Base-by-base conservation (phyloP, 148 eudicot genomes). In the Rhododendron mucronatum region DNA sequence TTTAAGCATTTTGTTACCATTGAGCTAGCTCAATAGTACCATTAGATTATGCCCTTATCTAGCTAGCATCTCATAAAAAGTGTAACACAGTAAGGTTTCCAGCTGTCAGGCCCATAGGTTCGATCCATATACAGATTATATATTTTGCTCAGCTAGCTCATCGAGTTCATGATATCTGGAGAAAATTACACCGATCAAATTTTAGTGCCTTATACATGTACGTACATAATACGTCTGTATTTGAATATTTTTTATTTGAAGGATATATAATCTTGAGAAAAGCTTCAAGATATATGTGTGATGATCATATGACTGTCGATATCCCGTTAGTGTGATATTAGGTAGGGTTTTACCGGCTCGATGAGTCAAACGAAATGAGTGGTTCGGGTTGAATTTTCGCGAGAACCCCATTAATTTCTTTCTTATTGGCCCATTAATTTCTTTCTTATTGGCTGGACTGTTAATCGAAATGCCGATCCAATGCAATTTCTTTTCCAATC, bases 1-100 rank as follows among this genome's bases (percentile, higher is more conserved):
- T 79, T 80, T 9, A 80, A 80, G 84, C 84, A 87, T 80, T 84
- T 80, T 82, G 53, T 87, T 71, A 50, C 69, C 33, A 11, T 21
- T 73, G 16, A 51, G 55, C 69, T 23, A 82, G 82, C 30, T 86
- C 53, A 45, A 47, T 47, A 45, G 7, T 45, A 45, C 0, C 0
- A 39, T 71, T 77, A 63, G 73, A 87, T 87, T 79, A 51, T 86
- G 84, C 80, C 84, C 73, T 20, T 59, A 59, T 21, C 73, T 55
- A 39, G 84, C 73, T 55, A 39, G 84, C 85, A 82, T 82, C 81
- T 63, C 30, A 63, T 44, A 80, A 33, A 33, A 81, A 81, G 28
- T 33, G 0, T 81, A 30, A 2, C 15, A 51, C 65, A 80, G 65
- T 51, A 9, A 9, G 44, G 44, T 23, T 61, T 3, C 3, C 13